Percentiles rank a stretch among this genome's conserved stretches.
Evolutionary conservation across 441 rosid species (phyloP).

Genomic region (Gossypium armourianum): DNA sequence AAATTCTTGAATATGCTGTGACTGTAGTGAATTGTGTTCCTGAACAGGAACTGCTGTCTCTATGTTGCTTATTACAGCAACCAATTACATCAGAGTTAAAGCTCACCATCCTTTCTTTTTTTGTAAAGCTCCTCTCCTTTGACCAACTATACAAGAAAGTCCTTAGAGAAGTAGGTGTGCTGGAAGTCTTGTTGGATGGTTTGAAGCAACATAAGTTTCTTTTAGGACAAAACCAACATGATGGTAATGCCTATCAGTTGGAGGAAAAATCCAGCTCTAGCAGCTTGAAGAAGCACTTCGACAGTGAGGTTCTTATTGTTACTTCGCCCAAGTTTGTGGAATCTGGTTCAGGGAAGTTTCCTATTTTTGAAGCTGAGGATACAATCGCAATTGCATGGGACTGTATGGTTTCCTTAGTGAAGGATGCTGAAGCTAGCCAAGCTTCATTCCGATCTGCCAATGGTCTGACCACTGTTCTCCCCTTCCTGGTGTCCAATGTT

Average conservation of each 20-base stretch:
- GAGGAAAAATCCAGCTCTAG: slow-evolving; percentile 64
- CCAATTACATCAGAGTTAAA: slow-evolving; percentile 78
- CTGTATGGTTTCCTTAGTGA: slow-evolving; percentile 81
- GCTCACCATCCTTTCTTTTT: slow-evolving; percentile 86
- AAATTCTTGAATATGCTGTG: slow-evolving; percentile 98
- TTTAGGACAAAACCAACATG: slow-evolving; percentile 54
- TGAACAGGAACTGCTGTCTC: slow-evolving; percentile 94
- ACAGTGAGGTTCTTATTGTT: slow-evolving; percentile 66
- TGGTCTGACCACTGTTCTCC: slow-evolving; percentile 80
- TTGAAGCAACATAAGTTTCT: slow-evolving; percentile 92
- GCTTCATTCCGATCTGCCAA: slow-evolving; percentile 83
- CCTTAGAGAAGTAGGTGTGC: slow-evolving; percentile 92
- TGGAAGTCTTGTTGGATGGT: slow-evolving; percentile 89
- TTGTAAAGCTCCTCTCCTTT: slow-evolving; percentile 90
- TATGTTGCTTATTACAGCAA: slow-evolving; percentile 97
- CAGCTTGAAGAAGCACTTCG: slow-evolving; percentile 79
- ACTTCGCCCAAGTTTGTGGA: slow-evolving; percentile 84
- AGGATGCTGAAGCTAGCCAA: slow-evolving; percentile 91
- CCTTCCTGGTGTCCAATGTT: slow-evolving; percentile 64
- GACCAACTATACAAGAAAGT: slow-evolving; percentile 98
- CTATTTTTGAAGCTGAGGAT: slow-evolving; percentile 77
- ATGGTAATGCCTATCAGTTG: slow-evolving; percentile 33
- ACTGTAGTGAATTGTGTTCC: slow-evolving; percentile 98
- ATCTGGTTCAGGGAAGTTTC: slow-evolving; percentile 61
- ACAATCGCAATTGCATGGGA: slow-evolving; percentile 91